These are phyloP conservation scores for Priceomyces medius DNA, from an alignment of 805 yeast species.

Conservation along the genomic window DNA sequence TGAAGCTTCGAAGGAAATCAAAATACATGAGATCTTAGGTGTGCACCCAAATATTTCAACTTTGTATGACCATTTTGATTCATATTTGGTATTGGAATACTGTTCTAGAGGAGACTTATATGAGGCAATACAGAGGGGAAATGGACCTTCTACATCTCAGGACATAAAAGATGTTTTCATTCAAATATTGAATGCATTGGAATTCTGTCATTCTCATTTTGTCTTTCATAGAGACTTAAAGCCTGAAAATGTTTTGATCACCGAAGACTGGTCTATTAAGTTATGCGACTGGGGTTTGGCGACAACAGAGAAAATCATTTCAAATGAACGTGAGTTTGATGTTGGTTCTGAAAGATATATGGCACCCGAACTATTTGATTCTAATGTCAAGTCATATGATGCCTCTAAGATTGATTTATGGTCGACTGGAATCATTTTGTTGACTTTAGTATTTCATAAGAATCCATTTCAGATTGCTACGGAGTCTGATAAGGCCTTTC, in stretches of 20 bases:
- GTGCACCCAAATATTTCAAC: constrained; percentile 45
- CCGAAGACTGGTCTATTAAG: constrained; percentile 56
- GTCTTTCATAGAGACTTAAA: constrained; percentile 58
- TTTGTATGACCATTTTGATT: constrained; percentile 50
- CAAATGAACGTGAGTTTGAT: constrained; percentile 61
- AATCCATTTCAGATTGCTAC: constrained; percentile 84
- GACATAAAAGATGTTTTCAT: constrained; percentile 55
- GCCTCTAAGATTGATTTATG: constrained; percentile 84
- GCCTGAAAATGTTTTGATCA: constrained; percentile 55
- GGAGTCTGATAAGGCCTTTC: constrained; percentile 74
- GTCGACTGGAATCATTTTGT: constrained; percentile 82
- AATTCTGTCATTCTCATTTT: constrained; percentile 47
- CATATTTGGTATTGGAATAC: constrained; percentile 65
- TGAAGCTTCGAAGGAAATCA: constrained; percentile 69
- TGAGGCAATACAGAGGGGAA: constrained; percentile 66
- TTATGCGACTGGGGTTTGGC: constrained; percentile 62
- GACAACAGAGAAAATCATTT: constrained; percentile 50
- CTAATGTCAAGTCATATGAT: constrained; percentile 57
- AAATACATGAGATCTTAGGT: constrained; percentile 63
- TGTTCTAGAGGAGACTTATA: constrained; percentile 87
- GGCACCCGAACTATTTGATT: constrained; percentile 90
- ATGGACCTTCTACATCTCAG: constrained; percentile 59
- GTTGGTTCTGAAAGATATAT: constrained; percentile 89
- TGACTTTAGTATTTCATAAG: constrained; percentile 84
- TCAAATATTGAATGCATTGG: constrained; percentile 51